Conservation (phyloP, 208 protist genomes). For the Acanthamoeba royreba region DNA sequence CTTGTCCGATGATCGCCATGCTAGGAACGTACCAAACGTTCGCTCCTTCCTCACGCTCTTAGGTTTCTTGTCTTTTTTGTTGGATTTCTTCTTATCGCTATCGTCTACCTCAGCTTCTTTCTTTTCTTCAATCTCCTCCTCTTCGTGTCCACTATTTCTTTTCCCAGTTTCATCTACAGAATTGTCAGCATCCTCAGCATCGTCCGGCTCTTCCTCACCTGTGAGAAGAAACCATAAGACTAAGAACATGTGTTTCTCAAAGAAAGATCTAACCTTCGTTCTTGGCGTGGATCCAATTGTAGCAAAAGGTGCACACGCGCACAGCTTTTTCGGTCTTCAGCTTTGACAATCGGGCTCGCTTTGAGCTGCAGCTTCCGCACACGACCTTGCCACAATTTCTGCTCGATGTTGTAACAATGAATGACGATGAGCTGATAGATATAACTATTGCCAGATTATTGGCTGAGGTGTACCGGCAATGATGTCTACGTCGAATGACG, state of each 20-base stretch:
- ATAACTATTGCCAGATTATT: background rate
- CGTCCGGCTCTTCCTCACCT: background rate
- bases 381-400: slow-evolving; percentile 15
- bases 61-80: background rate
- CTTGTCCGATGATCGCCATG: no score
- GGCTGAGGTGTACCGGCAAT: background rate
- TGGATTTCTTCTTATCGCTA: background rate
- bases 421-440: no score
- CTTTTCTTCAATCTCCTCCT: background rate
- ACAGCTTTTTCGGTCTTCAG: background rate
- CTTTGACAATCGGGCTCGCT: background rate
- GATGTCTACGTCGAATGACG: background rate
- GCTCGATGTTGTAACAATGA: no score
- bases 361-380: background rate
- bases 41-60: no score
- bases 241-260: no score
- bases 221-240: no score
- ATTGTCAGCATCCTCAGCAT: background rate
- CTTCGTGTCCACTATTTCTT: background rate
- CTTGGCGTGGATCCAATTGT: background rate
- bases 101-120: background rate
- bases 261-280: no score
- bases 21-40: no score
- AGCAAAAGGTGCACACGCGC: slow-evolving; percentile 11
- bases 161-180: background rate